These are phyloP conservation scores for Globisporangium abappressorium DNA, from an alignment of 352 stramenopile species.

Conservation along the genomic window DNA sequence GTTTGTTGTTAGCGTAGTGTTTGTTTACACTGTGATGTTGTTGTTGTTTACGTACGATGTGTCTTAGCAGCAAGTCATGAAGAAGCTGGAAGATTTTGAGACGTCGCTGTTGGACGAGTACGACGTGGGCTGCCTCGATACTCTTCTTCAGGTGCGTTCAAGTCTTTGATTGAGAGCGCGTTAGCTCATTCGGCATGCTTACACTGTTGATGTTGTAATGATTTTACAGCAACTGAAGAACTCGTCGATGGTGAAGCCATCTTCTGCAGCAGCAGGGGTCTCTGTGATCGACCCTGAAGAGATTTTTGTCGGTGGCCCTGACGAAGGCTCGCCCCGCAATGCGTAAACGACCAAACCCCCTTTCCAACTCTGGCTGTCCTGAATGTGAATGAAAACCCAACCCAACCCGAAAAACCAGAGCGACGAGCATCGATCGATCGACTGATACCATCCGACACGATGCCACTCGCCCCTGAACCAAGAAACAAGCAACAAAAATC, in stretches of 20 bases:
- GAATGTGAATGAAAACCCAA: constrained; percentile 9
- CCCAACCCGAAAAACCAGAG: not conserved
- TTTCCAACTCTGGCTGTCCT: constrained; percentile 2
- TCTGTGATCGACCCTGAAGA: constrained; percentile 57
- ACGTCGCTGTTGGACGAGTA: constrained; percentile 86
- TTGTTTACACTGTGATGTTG: constrained; percentile 21
- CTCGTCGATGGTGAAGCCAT: constrained; percentile 37
- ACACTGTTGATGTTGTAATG: not conserved
- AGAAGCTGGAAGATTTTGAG: constrained; percentile 87
- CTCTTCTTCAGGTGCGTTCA: constrained; percentile 25
- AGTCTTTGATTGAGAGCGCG: not conserved
- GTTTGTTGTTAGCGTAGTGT: constrained; percentile 3
- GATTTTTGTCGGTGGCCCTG: constrained; percentile 42
- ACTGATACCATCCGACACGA: not conserved
- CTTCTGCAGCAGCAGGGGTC: constrained; percentile 18
- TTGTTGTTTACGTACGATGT: constrained; percentile 14
- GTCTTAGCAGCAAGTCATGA: constrained; percentile 80
- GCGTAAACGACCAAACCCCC: constrained; percentile 21
- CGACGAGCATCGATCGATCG: not conserved
- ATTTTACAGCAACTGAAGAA: constrained; percentile 66
- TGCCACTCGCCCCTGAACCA: not conserved
- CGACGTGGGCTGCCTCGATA: constrained; percentile 81
- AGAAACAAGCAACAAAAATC: constrained; percentile 10
- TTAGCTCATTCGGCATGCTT: not conserved
- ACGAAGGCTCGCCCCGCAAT: constrained; percentile 33